phyloP scores from a whole-genome alignment of 208 protist species.

The Acanthamoeba lugdunensis region DNA sequence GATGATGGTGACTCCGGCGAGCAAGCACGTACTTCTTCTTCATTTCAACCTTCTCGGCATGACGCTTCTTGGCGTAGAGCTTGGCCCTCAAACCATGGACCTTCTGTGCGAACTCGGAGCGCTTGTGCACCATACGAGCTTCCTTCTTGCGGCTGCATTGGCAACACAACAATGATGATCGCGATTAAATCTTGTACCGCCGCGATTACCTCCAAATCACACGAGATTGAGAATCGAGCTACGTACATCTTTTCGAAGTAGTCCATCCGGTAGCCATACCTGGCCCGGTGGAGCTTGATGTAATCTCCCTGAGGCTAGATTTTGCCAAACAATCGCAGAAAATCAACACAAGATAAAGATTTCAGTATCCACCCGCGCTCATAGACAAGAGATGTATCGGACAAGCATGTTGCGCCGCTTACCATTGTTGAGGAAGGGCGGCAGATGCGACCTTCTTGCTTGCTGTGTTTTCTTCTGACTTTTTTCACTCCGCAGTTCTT shows the following conservation, averaged over 20 bases:
- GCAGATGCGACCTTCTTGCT: not conserved
- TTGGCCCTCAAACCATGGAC: constrained; percentile 98
- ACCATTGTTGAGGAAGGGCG: not conserved
- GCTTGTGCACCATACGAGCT: constrained; percentile 94
- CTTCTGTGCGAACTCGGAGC: constrained; percentile 93
- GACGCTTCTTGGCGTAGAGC: constrained; percentile 96
- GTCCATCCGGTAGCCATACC: constrained; percentile 97
- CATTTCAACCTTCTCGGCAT: constrained; percentile 98
- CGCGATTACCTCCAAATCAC: not conserved
- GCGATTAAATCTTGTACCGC: not conserved
- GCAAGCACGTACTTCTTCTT: constrained; percentile 93
- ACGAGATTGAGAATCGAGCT: not conserved
- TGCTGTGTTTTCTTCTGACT: not conserved
- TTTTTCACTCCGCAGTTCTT: not conserved
- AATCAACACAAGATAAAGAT: not conserved
- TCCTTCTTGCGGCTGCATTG: constrained; percentile 95
- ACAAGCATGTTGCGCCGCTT: not conserved
- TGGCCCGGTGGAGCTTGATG: constrained; percentile 97
- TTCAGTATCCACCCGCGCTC: not conserved
- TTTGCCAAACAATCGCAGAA: not conserved
- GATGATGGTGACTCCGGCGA: constrained; percentile 7
- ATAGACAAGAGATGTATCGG: not conserved
- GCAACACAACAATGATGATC: not conserved
- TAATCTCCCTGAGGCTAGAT: constrained; percentile 97
- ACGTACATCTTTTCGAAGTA: constrained; percentile 92